These are phyloP conservation scores for Ajuga reptans DNA, from an alignment of 305 asterid species.

Conservation along the genomic window DNA sequence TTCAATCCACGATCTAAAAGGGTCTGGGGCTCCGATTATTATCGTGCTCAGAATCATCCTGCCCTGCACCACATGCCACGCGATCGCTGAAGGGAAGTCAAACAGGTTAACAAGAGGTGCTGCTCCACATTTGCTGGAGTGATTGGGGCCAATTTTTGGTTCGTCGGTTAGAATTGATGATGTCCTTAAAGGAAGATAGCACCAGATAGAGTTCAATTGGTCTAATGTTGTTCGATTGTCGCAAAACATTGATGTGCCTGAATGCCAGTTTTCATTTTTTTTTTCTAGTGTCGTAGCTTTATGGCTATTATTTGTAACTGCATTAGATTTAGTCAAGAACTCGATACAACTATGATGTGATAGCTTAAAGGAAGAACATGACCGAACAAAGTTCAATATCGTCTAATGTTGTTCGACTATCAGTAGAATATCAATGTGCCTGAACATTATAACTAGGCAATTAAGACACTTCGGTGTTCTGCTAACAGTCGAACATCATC, in stretches of 20 bases:
- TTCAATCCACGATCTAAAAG: background rate
- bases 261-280: no score
- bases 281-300: no score
- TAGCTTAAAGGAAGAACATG: background rate
- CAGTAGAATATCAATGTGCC: background rate
- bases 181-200: no score
- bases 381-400: background rate
- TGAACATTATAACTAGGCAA: no score
- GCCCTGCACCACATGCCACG: background rate
- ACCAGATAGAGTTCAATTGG: no score
- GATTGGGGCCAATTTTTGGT: background rate
- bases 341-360: no score
- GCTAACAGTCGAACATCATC: background rate
- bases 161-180: background rate
- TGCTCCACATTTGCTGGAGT: background rate
- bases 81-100: background rate
- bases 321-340: no score
- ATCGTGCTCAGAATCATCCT: background rate
- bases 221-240: no score
- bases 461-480: background rate
- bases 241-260: no score
- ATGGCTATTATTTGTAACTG: no score
- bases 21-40: background rate
- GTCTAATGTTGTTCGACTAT: background rate
- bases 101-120: background rate